Percentiles rank a stretch among this genome's conserved stretches.
These are phyloP conservation scores for Aurifilum marmelostoma DNA, from an alignment of 2,329 filamentous ascomycete species.

Conservation along the genomic window DNA sequence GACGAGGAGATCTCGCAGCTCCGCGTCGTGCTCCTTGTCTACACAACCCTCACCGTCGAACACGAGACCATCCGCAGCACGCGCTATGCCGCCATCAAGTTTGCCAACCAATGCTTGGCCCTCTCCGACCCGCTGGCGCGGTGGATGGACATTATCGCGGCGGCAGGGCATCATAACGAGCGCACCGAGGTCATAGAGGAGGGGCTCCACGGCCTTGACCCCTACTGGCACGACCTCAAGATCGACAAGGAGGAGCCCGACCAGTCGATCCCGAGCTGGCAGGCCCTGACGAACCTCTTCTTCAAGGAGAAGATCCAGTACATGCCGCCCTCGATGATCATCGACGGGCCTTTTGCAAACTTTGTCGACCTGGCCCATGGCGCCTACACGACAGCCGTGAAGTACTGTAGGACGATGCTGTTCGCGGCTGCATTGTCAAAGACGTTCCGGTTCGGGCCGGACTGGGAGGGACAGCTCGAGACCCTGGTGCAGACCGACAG, in stretches of 20 bases:
- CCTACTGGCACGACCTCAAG: constrained; percentile 56
- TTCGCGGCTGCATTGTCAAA: constrained; percentile 52
- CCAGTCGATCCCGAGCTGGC: constrained; percentile 54
- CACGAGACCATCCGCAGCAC: constrained; percentile 68
- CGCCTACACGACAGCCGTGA: constrained; percentile 70
- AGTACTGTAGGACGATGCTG: constrained; percentile 64
- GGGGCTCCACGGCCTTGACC: constrained; percentile 83
- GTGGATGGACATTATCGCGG: constrained; percentile 86
- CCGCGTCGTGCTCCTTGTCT: constrained; percentile 64
- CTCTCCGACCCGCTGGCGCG: constrained; percentile 79
- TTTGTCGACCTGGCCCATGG: constrained; percentile 51
- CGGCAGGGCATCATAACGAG: constrained; percentile 67
- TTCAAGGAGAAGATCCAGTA: constrained; percentile 46
- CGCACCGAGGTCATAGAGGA: constrained; percentile 87
- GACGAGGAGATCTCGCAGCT: constrained; percentile 41
- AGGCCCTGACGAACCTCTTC: constrained; percentile 52
- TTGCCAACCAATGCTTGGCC: constrained; percentile 84
- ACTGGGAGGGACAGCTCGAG: constrained; percentile 84
- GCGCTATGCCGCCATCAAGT: constrained; percentile 81
- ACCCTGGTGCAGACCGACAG: constrained; percentile 72
- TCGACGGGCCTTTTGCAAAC: constrained; percentile 49
- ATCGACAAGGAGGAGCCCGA: constrained; percentile 40
- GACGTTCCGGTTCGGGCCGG: constrained; percentile 66
- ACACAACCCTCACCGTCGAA: constrained; percentile 60
- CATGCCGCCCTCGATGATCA: constrained; percentile 40